Evolutionary conservation across 2,329 filamentous ascomycete species (phyloP).

Genomic region (Phaeomoniella chlamydospora): DNA sequence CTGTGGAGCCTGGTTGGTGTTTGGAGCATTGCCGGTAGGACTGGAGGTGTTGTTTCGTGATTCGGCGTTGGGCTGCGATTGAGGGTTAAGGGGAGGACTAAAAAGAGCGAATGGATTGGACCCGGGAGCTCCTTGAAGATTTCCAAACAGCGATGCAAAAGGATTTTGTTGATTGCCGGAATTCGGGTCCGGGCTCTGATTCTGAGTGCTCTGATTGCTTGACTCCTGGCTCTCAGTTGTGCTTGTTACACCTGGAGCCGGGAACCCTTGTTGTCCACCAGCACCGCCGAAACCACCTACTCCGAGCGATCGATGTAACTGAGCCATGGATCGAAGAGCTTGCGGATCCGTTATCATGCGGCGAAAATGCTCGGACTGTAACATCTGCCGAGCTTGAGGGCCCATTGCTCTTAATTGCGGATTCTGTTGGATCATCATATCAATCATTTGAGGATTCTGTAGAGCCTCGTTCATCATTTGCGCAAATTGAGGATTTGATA

Average conservation of each 20-base stretch:
- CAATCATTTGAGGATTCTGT: slow-evolving; percentile 85
- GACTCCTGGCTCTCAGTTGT: slow-evolving; percentile 54
- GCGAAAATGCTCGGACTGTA: slow-evolving; percentile 78
- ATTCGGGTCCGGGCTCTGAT: slow-evolving; percentile 3
- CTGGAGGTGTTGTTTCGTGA: slow-evolving; percentile 11
- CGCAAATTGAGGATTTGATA: slow-evolving; percentile 75
- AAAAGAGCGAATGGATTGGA: slow-evolving; percentile 52
- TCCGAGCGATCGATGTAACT: slow-evolving; percentile 58
- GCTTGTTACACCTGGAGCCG: slow-evolving; percentile 82
- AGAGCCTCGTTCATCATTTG: slow-evolving; percentile 88
- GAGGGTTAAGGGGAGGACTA: slow-evolving; percentile 13
- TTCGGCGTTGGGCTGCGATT: slow-evolving; percentile 17
- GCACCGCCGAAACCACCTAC: slow-evolving; percentile 32
- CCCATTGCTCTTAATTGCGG: slow-evolving; percentile 61
- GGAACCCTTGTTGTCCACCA: slow-evolving; percentile 46
- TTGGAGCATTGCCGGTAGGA: slow-evolving; percentile 10
- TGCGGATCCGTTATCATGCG: slow-evolving; percentile 88
- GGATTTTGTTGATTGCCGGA: slow-evolving; percentile 25
- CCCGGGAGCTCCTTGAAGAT: slow-evolving; percentile 13
- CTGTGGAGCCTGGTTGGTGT: slow-evolving; percentile 25
- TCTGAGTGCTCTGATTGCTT: slow-evolving; percentile 13
- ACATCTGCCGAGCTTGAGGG: slow-evolving; percentile 65
- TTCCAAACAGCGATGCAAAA: slow-evolving; percentile 27
- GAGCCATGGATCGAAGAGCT: slow-evolving; percentile 65
- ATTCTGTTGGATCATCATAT: slow-evolving; percentile 88